Base-by-base conservation (phyloP, 805 yeast genomes). In the Kuraishia ogatae region DNA sequence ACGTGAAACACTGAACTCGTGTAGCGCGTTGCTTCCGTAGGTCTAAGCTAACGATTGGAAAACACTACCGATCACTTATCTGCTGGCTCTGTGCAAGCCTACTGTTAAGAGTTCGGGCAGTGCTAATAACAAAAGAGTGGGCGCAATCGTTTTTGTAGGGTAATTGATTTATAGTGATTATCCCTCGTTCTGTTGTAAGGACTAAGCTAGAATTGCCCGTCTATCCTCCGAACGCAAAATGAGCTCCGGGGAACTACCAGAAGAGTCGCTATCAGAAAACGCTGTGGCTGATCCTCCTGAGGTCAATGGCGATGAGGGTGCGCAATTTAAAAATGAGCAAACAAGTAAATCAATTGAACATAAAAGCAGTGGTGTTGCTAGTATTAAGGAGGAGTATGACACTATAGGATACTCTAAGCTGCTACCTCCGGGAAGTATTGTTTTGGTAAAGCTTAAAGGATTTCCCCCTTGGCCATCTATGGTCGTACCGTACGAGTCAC, bases 381-480 rank as follows among this genome's bases (percentile, higher is more conserved):
- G 13, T 3, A 11, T 35, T 3, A 35, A 35, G 43, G 43, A 35
- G 43, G 43, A 35, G 43, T 8, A 35, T 8, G 43, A 35, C 17
- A 35, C 43, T 10, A 35, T 35, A 10, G 43, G 43, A 4, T 35
- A 11, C 43, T 35, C 43, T 23, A 13, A 15, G 19, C 6, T 13
- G 20, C 26, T 51, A 13, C 48, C 26, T 13, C 48, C 49, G 8
- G 51, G 52, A 23, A 24, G 53, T 39, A 26, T 59, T 7, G 60
- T 59, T 28, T 51, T 59, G 15, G 57, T 57, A 52, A 59, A 59
- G 35, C 52, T 59, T 8, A 55, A 57, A 49, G 61, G 61, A 1
- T 59, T 54, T 23, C 56, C 57, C 17, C 57, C 61, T 17, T 59
- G 61, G 61, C 61, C 61, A 20, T 57, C 61, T 2, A 57, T 59